These are phyloP conservation scores for Allantophomopsis cytisporea DNA, from an alignment of 2,329 filamentous ascomycete species.

Conservation along the genomic window DNA sequence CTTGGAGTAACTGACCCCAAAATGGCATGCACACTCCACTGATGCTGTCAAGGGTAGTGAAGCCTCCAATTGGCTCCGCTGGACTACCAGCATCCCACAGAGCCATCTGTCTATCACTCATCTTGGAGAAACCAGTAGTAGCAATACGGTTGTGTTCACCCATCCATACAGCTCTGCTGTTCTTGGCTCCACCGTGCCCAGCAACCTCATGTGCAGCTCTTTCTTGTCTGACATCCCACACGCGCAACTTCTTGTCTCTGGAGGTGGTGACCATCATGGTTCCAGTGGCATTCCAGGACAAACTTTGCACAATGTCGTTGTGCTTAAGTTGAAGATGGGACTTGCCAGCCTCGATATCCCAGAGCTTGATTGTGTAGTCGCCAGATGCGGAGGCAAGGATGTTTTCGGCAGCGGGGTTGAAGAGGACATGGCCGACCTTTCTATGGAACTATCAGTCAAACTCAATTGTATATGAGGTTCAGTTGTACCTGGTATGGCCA, in stretches of 20 bases:
- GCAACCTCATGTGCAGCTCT: constrained; percentile 70
- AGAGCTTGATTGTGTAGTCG: constrained; percentile 89
- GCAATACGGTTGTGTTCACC: constrained; percentile 93
- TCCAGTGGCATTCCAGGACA: constrained; percentile 91
- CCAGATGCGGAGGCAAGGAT: constrained; percentile 91
- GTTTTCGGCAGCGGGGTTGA: constrained; percentile 93
- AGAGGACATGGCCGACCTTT: constrained; percentile 95
- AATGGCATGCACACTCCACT: constrained; percentile 99
- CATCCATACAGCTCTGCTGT: constrained; percentile 93
- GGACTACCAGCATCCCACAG: constrained; percentile 85
- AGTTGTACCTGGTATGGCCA: constrained; percentile 67
- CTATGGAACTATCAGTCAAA: constrained; percentile 29
- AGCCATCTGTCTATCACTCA: constrained; percentile 94
- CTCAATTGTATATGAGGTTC: not conserved
- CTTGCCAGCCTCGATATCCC: constrained; percentile 77
- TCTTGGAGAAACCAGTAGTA: constrained; percentile 93
- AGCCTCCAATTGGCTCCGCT: constrained; percentile 74
- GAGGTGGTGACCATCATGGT: constrained; percentile 82
- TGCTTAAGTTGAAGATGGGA: constrained; percentile 68
- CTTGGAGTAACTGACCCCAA: constrained; percentile 50
- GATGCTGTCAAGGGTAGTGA: constrained; percentile 83
- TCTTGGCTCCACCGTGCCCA: constrained; percentile 90
- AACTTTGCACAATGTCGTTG: constrained; percentile 82
- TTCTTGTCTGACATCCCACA: constrained; percentile 96
- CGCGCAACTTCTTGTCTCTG: constrained; percentile 92